Evolutionary conservation across 2,329 filamentous ascomycete species (phyloP).

Genomic region (Pyrenochaeta sp.): DNA sequence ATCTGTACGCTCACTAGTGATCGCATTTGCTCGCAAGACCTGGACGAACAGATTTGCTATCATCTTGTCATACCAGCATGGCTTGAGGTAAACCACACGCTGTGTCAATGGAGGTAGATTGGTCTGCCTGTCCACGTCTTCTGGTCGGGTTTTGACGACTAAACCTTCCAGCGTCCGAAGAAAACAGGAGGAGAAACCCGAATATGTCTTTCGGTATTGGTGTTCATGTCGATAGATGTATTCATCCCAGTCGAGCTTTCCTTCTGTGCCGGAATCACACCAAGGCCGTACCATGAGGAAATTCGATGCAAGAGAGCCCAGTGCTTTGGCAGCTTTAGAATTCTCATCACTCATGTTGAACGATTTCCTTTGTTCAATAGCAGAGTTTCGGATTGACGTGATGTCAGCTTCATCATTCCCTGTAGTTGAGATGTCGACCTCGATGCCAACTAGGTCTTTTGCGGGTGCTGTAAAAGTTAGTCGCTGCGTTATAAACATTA

Average conservation of each 20-base stretch:
- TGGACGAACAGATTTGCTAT: constrained; percentile 86
- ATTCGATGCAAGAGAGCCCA: constrained; percentile 68
- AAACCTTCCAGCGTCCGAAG: constrained; percentile 75
- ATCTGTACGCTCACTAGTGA: constrained; percentile 85
- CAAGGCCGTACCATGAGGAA: constrained; percentile 83
- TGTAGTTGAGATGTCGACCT: constrained; percentile 60
- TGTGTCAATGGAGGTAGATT: constrained; percentile 75
- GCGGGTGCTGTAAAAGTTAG: constrained; percentile 65
- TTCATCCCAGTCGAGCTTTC: constrained; percentile 74
- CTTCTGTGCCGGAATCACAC: constrained; percentile 68
- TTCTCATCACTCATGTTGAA: constrained; percentile 50
- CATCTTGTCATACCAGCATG: constrained; percentile 83
- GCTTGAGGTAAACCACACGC: constrained; percentile 75
- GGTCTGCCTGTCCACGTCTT: constrained; percentile 71
- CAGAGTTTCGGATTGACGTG: constrained; percentile 27
- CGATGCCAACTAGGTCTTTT: constrained; percentile 79
- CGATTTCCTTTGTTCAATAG: constrained; percentile 50
- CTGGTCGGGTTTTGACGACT: constrained; percentile 79
- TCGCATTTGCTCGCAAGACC: constrained; percentile 82
- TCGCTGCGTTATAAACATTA: neutral
- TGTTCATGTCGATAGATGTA: constrained; percentile 67
- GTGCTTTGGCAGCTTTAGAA: constrained; percentile 63
- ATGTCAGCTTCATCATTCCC: constrained; percentile 43
- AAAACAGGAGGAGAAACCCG: constrained; percentile 65
- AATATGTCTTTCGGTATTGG: constrained; percentile 62